phyloP scores from a whole-genome alignment of 345 rosid genomes.

The Gossypioides kirkii region DNA sequence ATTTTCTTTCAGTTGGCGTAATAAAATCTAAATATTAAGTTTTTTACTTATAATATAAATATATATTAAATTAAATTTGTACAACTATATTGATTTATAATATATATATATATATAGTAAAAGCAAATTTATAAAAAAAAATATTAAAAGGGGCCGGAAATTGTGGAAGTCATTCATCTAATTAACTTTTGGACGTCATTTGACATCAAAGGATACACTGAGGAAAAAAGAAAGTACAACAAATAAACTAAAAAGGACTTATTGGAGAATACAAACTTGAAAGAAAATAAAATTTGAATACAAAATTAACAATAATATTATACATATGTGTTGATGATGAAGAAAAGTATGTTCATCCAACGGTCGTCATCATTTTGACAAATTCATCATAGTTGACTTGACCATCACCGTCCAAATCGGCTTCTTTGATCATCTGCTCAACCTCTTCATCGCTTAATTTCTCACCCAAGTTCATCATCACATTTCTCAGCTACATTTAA shows the following conservation, averaged over 20 bases:
- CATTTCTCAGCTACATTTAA: not conserved
- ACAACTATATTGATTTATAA: no score
- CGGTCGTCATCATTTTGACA: not conserved
- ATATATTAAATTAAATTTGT: no score
- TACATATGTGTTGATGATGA: not conserved
- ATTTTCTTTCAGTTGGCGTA: no score
- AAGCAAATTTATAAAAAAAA: no score
- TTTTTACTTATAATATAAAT: no score
- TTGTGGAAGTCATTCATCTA: no score
- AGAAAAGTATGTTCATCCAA: not conserved
- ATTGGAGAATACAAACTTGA: no score
- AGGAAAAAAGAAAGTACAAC: not conserved
- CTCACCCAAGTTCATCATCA: not conserved
- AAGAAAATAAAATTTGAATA: not conserved
- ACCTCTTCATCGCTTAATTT: not conserved
- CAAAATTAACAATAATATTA: not conserved
- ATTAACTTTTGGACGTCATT: no score
- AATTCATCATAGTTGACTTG: not conserved
- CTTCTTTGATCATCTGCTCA: not conserved
- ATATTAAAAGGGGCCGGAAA: no score
- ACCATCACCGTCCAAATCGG: not conserved
- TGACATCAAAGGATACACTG: not conserved
- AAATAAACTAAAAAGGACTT: no score
- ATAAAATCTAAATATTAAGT: no score
- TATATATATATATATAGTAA: no score